Conservation (phyloP, 495 filamentous ascomycete species). For the Hyaloscypha hepaticicola region DNA sequence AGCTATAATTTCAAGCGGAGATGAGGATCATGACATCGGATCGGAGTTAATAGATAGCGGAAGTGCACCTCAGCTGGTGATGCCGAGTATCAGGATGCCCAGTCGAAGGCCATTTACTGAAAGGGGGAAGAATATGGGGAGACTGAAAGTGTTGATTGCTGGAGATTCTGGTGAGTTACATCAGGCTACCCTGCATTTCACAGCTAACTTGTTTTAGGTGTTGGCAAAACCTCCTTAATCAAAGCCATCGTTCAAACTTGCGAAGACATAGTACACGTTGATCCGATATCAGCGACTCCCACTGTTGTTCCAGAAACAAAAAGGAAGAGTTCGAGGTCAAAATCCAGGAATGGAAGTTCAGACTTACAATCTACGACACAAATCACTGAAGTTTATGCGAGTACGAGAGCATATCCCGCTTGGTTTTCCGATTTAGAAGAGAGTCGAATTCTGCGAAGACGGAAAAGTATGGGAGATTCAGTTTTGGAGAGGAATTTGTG, state of each 20-base stretch:
- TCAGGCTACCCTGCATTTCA: not conserved
- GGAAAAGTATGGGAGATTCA: constrained; percentile 77
- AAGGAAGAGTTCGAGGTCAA: constrained; percentile 39
- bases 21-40: constrained; percentile 41
- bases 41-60: constrained; percentile 46
- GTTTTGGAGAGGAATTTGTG: constrained; percentile 92
- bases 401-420: constrained; percentile 84
- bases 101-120: constrained; percentile 90
- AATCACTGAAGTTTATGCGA: constrained; percentile 85
- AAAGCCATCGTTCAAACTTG: constrained; percentile 93
- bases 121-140: constrained; percentile 77
- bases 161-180: constrained; percentile 70
- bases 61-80: constrained; percentile 84
- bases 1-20: constrained; percentile 45
- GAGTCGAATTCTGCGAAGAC: constrained; percentile 62
- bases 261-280: constrained; percentile 95
- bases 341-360: constrained; percentile 28
- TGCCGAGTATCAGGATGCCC: constrained; percentile 97
- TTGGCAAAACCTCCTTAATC: constrained; percentile 88
- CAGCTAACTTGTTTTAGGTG: constrained; percentile 40
- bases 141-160: constrained; percentile 84
- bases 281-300: constrained; percentile 60
- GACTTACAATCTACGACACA: constrained; percentile 41
- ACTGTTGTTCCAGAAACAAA: constrained; percentile 28
- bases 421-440: constrained; percentile 96